Percentiles rank a stretch among this genome's conserved stretches.
Evolutionary conservation across 208 protist species (phyloP).

Genomic region (Tritrichomonas foetus): DNA sequence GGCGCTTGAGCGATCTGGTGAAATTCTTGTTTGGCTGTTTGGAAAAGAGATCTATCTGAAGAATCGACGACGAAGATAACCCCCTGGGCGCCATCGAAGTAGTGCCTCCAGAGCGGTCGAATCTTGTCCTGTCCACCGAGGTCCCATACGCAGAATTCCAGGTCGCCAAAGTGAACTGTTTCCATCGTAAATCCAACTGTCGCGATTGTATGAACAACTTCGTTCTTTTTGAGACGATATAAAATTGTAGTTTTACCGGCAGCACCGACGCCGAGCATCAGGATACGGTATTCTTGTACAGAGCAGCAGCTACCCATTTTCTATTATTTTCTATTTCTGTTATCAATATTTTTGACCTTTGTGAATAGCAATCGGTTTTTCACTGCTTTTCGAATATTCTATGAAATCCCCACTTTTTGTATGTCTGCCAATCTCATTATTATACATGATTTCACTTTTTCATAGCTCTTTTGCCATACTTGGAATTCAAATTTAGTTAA

Average conservation of each 20-base stretch:
- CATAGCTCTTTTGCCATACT: too few relatives aligned
- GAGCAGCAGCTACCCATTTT: too few relatives aligned
- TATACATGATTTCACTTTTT: too few relatives aligned
- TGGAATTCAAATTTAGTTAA: too few relatives aligned
- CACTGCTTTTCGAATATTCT: too few relatives aligned
- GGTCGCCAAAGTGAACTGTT: slow-evolving; percentile 68
- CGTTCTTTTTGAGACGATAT: slow-evolving; percentile 89
- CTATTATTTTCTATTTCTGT: too few relatives aligned
- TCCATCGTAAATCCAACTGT: slow-evolving; percentile 86
- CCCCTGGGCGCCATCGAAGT: slow-evolving; percentile 86
- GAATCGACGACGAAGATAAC: slow-evolving; percentile 93
- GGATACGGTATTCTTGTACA: neutral
- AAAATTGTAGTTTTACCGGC: slow-evolving; percentile 71
- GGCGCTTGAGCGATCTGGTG: slow-evolving; percentile 86
- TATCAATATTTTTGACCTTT: too few relatives aligned
- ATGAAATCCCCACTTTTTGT: too few relatives aligned
- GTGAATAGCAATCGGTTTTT: too few relatives aligned
- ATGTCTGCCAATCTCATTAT: too few relatives aligned
- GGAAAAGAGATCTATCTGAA: slow-evolving; percentile 79
- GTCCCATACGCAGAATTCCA: slow-evolving; percentile 84
- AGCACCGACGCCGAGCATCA: slow-evolving; percentile 49
- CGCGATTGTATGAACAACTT: slow-evolving; percentile 84
- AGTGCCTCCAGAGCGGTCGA: slow-evolving; percentile 86
- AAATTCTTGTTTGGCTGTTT: slow-evolving; percentile 55
- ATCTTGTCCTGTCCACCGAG: slow-evolving; percentile 90